Evolutionary conservation across 495 filamentous ascomycete genomes (phyloP).

Genomic region (Pyrenula aspistea): DNA sequence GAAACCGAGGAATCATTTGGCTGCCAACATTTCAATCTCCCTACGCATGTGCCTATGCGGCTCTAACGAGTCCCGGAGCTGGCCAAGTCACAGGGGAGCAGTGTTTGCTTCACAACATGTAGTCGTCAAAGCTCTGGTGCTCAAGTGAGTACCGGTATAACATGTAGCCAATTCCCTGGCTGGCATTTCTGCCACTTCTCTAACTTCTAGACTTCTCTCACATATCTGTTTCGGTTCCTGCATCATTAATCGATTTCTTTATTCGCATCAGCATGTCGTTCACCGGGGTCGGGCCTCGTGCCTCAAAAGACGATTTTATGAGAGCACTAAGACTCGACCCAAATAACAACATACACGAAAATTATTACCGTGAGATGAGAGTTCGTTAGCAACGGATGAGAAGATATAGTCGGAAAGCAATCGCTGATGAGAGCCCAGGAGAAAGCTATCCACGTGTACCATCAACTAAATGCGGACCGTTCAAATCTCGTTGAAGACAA

Average conservation of each 20-base stretch:
- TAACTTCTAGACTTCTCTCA: background rate
- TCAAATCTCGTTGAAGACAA: slow-evolving; percentile 27
- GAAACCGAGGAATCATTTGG: background rate
- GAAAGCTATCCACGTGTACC: slow-evolving; percentile 34
- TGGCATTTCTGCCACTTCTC: background rate
- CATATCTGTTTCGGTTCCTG: background rate
- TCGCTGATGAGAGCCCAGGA: slow-evolving; percentile 17
- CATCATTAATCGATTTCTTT: background rate
- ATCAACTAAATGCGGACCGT: slow-evolving; percentile 25
- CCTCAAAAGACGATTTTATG: slow-evolving; percentile 35
- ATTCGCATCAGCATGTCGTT: background rate
- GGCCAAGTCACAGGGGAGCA: background rate
- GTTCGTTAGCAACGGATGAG: slow-evolving; percentile 17
- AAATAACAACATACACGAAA: slow-evolving; percentile 24
- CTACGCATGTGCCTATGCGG: background rate
- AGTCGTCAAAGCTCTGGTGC: background rate
- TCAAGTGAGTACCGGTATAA: background rate
- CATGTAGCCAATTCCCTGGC: background rate
- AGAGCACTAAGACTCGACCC: slow-evolving; percentile 25
- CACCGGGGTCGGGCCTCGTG: slow-evolving; percentile 24
- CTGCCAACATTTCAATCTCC: background rate
- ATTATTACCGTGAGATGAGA: slow-evolving; percentile 31
- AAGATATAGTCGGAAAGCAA: background rate
- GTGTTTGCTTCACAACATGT: background rate
- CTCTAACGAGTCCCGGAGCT: background rate